Conservation (phyloP, 768 basidiomycete genomes). For the Macrolepiota fuliginosa region DNA sequence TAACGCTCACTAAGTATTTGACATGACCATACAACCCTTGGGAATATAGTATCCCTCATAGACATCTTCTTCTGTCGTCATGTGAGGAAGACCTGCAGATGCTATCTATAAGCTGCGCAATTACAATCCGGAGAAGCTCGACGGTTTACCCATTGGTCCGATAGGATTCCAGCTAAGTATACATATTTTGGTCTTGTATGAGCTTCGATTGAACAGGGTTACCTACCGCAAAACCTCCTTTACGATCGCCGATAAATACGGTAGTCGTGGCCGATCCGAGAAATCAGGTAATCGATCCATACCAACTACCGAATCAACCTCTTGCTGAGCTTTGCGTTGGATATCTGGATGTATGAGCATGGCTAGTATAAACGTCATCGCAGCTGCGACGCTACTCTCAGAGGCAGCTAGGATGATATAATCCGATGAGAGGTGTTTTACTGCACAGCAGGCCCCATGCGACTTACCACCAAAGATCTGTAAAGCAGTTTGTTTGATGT, state of each 20-base stretch:
- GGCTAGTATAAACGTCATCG: constrained; percentile 4
- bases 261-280: constrained; percentile 15
- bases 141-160: background rate
- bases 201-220: background rate
- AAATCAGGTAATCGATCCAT: constrained; percentile 19
- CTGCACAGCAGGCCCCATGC: background rate
- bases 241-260: constrained; percentile 18
- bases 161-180: background rate
- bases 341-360: constrained; percentile 14
- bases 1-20: background rate
- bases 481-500: background rate
- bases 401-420: background rate
- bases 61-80: background rate
- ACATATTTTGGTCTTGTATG: background rate
- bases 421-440: background rate
- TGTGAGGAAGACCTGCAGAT: background rate
- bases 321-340: constrained; percentile 17
- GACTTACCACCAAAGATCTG: constrained; percentile 1
- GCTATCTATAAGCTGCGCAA: background rate
- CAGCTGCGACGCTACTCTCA: background rate
- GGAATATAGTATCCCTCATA: constrained; percentile 2
- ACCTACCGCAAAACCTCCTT: constrained; percentile 19
- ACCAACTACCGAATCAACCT: constrained; percentile 21
- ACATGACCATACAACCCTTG: background rate
- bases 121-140: background rate